These are phyloP conservation scores for Penicillium cataractarum DNA, from an alignment of 495 filamentous ascomycete species.

Conservation along the genomic window DNA sequence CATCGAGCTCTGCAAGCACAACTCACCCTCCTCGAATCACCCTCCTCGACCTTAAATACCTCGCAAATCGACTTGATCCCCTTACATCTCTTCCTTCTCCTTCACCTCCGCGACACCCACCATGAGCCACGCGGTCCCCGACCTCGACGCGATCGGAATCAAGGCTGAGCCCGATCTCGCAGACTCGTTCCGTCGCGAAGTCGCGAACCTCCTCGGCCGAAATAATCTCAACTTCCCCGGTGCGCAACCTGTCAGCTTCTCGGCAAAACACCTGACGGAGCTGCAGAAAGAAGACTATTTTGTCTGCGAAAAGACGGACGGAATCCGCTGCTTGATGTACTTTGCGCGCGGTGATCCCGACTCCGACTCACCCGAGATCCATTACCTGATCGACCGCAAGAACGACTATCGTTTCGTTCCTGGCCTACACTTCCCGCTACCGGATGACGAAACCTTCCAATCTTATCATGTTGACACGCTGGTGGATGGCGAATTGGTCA, in stretches of 20 bases:
- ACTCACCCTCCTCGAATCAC: background rate
- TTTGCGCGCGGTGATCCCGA: constrained; percentile 61
- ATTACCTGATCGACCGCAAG: constrained; percentile 93
- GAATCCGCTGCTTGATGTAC: constrained; percentile 92
- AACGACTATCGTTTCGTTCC: constrained; percentile 92
- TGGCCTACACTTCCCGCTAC: constrained; percentile 77
- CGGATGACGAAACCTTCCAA: constrained; percentile 56
- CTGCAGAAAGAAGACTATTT: constrained; percentile 85
- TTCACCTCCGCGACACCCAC: background rate
- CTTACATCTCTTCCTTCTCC: background rate
- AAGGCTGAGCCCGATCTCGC: constrained; percentile 62
- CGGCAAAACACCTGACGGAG: constrained; percentile 73
- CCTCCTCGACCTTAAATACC: background rate
- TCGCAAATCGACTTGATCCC: background rate
- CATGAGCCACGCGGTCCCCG: constrained; percentile 52
- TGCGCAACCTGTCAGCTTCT: constrained; percentile 93
- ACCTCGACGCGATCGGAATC: constrained; percentile 58
- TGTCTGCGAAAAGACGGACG: constrained; percentile 98
- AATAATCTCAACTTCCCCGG: constrained; percentile 75
- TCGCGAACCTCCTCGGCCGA: constrained; percentile 74
- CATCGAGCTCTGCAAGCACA: constrained; percentile 1
- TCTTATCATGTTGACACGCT: constrained; percentile 79
- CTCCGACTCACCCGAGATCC: constrained; percentile 55
- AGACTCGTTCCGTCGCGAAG: constrained; percentile 66
- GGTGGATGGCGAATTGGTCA: constrained; percentile 90